Evolutionary conservation across 2,329 filamentous ascomycete genomes (phyloP).

Genomic region (Cladophialophora exuberans): DNA sequence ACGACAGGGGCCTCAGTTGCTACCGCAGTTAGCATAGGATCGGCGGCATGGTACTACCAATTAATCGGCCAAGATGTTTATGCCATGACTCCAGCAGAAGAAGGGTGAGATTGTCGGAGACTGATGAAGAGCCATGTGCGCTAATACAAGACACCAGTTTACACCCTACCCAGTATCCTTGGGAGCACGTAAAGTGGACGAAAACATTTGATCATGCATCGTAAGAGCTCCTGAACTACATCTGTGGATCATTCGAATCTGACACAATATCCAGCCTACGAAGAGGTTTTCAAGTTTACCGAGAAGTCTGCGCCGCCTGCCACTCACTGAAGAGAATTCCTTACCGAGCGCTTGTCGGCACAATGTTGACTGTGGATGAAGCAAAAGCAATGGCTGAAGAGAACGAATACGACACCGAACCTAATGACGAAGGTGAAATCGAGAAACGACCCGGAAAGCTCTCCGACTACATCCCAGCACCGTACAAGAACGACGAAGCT

Average conservation of each 20-base stretch:
- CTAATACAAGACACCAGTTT: conserved; percentile 63
- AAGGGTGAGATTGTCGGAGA: conserved; percentile 73
- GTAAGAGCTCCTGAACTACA: conserved; percentile 63
- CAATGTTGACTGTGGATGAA: conserved; percentile 93
- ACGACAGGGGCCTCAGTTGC: conserved; percentile 86
- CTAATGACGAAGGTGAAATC: conserved; percentile 96
- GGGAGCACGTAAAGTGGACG: conserved; percentile 88
- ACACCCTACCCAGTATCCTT: conserved; percentile 88
- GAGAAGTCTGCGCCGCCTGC: conserved; percentile 96
- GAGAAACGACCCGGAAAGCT: conserved; percentile 98
- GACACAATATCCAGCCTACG: conserved; percentile 72
- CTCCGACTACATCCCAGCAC: conserved; percentile 90
- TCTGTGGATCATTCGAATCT: conserved; percentile 29
- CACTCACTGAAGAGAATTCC: conserved; percentile 94
- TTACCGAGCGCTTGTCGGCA: conserved; percentile 88
- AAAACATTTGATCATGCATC: conserved; percentile 98
- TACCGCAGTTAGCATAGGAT: conserved; percentile 82
- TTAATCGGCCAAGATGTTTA: conserved; percentile 86
- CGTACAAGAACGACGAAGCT: conserved; percentile 99
- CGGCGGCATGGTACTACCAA: conserved; percentile 96
- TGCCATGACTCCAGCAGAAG: conserved; percentile 91
- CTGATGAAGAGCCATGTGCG: conserved; percentile 31
- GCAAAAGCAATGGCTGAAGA: conserved; percentile 96
- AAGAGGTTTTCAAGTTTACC: conserved; percentile 99
- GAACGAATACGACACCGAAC: conserved; percentile 97